A percentile compares a stretch with the other conserved stretches of the same genome.
Conservation (phyloP, 106 monocot species). For the Acorus calamus region DNA sequence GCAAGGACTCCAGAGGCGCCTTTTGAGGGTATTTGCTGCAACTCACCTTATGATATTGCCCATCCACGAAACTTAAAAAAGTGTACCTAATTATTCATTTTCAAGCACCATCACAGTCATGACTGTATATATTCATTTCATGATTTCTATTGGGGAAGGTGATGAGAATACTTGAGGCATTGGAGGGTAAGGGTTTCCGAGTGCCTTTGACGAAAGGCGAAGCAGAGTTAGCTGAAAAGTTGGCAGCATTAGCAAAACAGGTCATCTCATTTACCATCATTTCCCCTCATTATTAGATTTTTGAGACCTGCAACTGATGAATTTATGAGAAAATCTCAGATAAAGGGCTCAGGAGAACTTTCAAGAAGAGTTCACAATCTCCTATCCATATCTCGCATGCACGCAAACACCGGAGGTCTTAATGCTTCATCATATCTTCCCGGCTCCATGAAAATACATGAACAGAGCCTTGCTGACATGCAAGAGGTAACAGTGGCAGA, state of each 20-base stretch:
- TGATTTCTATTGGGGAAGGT: conserved; percentile 33
- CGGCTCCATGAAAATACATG: conserved; percentile 59
- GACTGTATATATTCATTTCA: neutral
- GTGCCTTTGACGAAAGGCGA: conserved; percentile 72
- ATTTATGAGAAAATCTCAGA: conserved; percentile 23
- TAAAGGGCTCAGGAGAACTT: conserved; percentile 69
- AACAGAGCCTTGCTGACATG: conserved; percentile 66
- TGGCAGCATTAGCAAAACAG: conserved; percentile 49
- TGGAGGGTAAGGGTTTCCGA: conserved; percentile 74
- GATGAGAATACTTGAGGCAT: conserved; percentile 83
- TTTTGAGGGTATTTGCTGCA: conserved; percentile 43
- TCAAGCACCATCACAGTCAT: neutral
- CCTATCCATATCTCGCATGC: conserved; percentile 47
- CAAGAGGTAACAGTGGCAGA: conserved; percentile 47
- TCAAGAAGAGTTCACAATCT: conserved; percentile 71
- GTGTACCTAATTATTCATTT: too few relatives aligned
- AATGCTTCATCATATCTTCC: conserved; percentile 43
- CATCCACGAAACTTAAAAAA: too few relatives aligned
- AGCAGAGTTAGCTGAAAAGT: conserved; percentile 51
- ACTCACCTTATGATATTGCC: too few relatives aligned
- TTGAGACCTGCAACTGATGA: neutral
- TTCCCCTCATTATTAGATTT: neutral
- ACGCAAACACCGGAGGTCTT: conserved; percentile 36
- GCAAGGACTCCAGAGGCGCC: conserved; percentile 69
- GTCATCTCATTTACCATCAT: conserved; percentile 14